These are phyloP conservation scores for Phlebiopsis gigantea DNA, from an alignment of 768 basidiomycete species.

Conservation along the genomic window DNA sequence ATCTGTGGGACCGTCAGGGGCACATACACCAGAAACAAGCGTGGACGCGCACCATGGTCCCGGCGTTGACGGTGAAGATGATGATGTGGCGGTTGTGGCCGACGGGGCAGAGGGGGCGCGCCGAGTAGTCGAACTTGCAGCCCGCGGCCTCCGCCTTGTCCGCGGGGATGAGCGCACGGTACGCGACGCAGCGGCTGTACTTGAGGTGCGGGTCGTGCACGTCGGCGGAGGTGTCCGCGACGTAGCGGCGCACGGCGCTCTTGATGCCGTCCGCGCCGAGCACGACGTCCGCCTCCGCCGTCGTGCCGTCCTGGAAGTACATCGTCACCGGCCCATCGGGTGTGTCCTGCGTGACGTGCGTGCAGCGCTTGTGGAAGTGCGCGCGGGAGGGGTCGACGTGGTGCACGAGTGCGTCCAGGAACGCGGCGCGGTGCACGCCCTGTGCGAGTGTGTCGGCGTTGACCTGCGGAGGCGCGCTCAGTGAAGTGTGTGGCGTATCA, in stretches of 20 bases:
- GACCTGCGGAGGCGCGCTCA: neutral
- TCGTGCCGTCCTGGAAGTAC: slow-evolving; percentile 21
- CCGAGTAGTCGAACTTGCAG: slow-evolving; percentile 33
- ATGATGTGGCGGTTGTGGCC: slow-evolving; percentile 52
- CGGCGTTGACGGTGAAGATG: slow-evolving; percentile 41
- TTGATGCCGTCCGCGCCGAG: slow-evolving; percentile 26
- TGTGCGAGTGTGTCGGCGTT: neutral
- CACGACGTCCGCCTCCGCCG: slow-evolving; percentile 21
- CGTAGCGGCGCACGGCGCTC: slow-evolving; percentile 25
- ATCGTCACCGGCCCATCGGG: slow-evolving; percentile 13
- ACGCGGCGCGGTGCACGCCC: neutral
- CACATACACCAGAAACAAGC: neutral
- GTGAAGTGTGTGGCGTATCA: too few relatives aligned
- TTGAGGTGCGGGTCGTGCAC: slow-evolving; percentile 22
- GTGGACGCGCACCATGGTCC: slow-evolving; percentile 30
- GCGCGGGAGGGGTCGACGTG: slow-evolving; percentile 1
- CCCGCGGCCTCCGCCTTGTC: slow-evolving; percentile 36
- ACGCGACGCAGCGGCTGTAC: slow-evolving; percentile 45
- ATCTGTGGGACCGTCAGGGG: slow-evolving; percentile 11
- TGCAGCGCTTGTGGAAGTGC: slow-evolving; percentile 28
- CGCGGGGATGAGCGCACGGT: slow-evolving; percentile 41
- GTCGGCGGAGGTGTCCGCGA: slow-evolving; percentile 27
- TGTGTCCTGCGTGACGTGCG: slow-evolving; percentile 16
- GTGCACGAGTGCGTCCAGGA: neutral
- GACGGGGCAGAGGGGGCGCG: slow-evolving; percentile 35